Evolutionary conservation across 1,284 basidiomycete species (phyloP).

Genomic region (Xerocomus alliaceus): DNA sequence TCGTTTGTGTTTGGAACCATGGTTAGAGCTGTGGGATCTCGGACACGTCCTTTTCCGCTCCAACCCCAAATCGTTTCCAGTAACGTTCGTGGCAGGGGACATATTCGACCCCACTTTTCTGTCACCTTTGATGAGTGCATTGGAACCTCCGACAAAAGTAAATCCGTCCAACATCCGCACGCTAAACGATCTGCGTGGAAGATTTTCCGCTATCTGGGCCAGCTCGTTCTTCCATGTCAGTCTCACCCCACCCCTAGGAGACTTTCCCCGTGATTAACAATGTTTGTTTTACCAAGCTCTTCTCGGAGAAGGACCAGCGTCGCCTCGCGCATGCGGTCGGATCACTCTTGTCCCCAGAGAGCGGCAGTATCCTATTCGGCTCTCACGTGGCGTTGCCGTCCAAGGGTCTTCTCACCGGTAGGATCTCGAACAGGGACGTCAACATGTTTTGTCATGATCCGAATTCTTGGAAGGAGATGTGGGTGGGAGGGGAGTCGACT

Average conservation of each 20-base stretch:
- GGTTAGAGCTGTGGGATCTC: conserved; percentile 41
- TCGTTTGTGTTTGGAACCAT: neutral
- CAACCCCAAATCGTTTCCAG: conserved; percentile 39
- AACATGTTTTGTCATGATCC: conserved; percentile 29
- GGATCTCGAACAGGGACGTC: conserved; percentile 6
- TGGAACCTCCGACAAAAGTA: conserved; percentile 11
- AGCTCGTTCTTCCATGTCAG: conserved; percentile 51
- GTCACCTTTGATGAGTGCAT: conserved; percentile 9
- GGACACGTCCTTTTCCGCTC: conserved; percentile 45
- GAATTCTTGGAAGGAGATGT: conserved; percentile 30
- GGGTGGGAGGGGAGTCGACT: conserved; percentile 22
- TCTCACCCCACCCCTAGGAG: conserved; percentile 14
- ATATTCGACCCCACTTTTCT: conserved; percentile 34
- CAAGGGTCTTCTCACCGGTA: conserved; percentile 11
- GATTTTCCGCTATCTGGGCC: conserved; percentile 47
- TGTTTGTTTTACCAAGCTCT: conserved; percentile 39
- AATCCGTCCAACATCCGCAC: conserved; percentile 36
- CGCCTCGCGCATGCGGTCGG: conserved; percentile 44
- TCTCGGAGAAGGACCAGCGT: conserved; percentile 46
- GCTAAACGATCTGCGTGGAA: conserved; percentile 47
- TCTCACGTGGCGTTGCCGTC: conserved; percentile 29
- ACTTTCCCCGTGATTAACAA: neutral
- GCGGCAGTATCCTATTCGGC: conserved; percentile 49
- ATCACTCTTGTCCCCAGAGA: conserved; percentile 44
- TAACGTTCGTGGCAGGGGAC: conserved; percentile 43